A percentile compares a stretch with the other conserved stretches of the same genome.
Conservation (phyloP, 2,329 filamentous ascomycete genomes). For the Fusarium compactum region DNA sequence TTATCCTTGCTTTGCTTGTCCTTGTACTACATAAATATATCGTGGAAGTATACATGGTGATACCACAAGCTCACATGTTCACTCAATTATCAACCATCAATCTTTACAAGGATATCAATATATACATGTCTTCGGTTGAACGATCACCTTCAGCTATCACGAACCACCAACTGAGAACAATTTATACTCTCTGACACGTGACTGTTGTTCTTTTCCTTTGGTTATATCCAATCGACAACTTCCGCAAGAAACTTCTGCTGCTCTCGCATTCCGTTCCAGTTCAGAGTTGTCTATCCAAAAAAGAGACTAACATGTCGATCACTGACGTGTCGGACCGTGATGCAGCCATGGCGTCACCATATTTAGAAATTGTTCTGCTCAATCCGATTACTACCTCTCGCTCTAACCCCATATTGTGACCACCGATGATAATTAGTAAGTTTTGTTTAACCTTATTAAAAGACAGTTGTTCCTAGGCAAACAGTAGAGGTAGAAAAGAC, state of each 20-base stretch:
- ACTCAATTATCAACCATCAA: neutral
- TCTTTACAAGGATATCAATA: neutral
- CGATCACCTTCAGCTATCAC: neutral
- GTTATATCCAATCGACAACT: neutral
- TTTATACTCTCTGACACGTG: neutral
- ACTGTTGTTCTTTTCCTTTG: neutral
- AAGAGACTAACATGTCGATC: slow-evolving; percentile 9
- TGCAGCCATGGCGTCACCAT: slow-evolving; percentile 27
- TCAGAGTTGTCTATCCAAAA: slow-evolving; percentile 6
- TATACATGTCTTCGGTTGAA: neutral
- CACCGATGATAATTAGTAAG: neutral
- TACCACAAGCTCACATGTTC: no score
- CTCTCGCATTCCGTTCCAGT: slow-evolving; percentile 25
- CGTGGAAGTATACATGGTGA: neutral
- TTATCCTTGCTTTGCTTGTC: neutral
- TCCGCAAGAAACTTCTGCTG: slow-evolving; percentile 5
- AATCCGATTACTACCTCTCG: neutral
- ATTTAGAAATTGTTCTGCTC: neutral
- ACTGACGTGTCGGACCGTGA: slow-evolving; percentile 23
- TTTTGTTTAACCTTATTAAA: neutral
- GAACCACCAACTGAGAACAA: neutral
- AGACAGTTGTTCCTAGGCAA: no score
- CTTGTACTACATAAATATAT: neutral
- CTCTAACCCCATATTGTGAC: neutral
- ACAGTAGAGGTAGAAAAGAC: neutral